Evolutionary conservation across 345 rosid species (phyloP), one percentile per base, ranked within the genome.

Genomic region (Adansonia digitata): DNA sequence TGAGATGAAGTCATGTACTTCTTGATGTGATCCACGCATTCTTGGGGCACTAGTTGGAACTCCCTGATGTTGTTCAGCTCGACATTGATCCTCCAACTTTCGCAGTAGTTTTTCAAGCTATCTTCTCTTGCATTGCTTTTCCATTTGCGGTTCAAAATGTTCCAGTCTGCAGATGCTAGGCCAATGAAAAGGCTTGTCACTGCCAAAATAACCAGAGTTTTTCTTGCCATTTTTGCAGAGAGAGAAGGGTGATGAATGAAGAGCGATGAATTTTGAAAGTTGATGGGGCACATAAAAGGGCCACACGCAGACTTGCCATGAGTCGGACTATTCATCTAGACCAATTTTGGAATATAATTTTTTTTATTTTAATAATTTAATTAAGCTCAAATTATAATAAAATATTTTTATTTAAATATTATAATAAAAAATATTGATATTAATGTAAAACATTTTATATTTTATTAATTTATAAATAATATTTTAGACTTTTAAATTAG

Each of bases 11-110:
- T 90, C 92, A 90, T 88, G 83, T 90, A 90, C 69, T 92, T 83
- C 57, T 75, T 78, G 35, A 88, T 74, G 62, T 86, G 70, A 37
- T 71, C 71, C 1, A 83, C 81, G 71, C 94, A 92, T 65, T 92
- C 97, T 65, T 87, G 87, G 1, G 97, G 97, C 70, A 92, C 90
- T 2, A 86, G 89, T 11, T 86, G 80, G 74, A 85, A 92, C 7
- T 72, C 89, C 66, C 86, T 85, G 7, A 92, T 84, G 86, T 92
- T 92, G 89, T 90, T 61, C 0, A 88, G 65, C 83, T 92, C 97
- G 5, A 92, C 97, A 80, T 87, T 92, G 35, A 84, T 73, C 81
- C 97, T 92, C 97, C 94, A 90, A 71, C 97, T 87, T 81, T 88
- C 88, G 40, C 94, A 92, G 63, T 90, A 92, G 3, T 71, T 78